Percentiles rank a stretch among this genome's conserved stretches.
phyloP scores from a whole-genome alignment of 495 filamentous ascomycete species.

The Bathelium albidoporum region DNA sequence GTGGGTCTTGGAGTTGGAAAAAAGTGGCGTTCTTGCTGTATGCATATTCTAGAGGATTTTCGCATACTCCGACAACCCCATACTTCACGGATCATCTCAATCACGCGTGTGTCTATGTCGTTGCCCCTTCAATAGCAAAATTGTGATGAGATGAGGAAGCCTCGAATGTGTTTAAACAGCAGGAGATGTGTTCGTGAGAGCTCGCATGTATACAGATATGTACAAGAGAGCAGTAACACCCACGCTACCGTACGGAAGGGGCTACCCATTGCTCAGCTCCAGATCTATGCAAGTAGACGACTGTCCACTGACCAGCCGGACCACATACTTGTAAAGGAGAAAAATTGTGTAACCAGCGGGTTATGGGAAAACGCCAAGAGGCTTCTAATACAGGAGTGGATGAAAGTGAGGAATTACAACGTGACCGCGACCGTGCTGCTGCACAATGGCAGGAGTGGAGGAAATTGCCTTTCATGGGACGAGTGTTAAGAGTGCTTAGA shows the following conservation, averaged over 20 bases:
- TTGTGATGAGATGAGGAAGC: no score
- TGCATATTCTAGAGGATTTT: no score
- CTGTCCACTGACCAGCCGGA: not conserved
- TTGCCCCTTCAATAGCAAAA: no score
- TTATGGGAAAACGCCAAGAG: not conserved
- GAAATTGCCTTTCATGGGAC: not conserved
- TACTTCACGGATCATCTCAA: no score
- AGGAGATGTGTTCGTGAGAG: not conserved
- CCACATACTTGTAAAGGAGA: not conserved
- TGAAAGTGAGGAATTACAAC: conserved; percentile 1
- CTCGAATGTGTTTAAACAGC: not conserved
- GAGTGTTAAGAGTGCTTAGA: conserved; percentile 20
- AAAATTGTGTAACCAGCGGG: not conserved
- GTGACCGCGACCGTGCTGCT: not conserved
- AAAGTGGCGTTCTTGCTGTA: no score
- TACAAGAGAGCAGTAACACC: conserved; percentile 4
- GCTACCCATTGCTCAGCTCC: not conserved
- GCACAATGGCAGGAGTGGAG: conserved; percentile 1
- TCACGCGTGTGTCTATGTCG: no score
- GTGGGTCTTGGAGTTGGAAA: no score
- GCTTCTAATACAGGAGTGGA: conserved; percentile 2
- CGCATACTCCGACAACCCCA: no score
- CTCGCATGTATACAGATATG: conserved; percentile 3
- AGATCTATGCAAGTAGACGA: not conserved
- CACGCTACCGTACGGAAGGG: not conserved